Conservation (phyloP, 352 stramenopile species). For the Pythium apleroticum region DNA sequence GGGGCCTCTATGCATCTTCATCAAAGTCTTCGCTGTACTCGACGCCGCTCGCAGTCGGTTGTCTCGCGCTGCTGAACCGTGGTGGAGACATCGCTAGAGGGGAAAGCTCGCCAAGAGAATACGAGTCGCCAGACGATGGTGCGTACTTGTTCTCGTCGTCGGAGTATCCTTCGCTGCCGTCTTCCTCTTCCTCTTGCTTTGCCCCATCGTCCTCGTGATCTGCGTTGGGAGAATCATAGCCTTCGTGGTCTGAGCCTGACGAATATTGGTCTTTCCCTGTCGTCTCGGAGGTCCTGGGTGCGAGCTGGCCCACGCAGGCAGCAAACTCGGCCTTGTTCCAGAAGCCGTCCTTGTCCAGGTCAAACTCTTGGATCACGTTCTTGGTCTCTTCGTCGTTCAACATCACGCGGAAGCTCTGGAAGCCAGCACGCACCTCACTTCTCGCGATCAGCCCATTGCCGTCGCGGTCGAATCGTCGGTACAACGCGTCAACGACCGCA, state of each 20-base stretch:
- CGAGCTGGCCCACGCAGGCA: conserved; percentile 40
- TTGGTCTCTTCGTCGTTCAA: conserved; percentile 44
- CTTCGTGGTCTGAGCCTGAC: conserved; percentile 3
- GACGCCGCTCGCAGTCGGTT: conserved; percentile 20
- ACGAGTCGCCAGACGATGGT: not conserved
- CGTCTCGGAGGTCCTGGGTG: conserved; percentile 18
- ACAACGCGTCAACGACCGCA: conserved; percentile 36
- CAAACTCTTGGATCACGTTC: conserved; percentile 52
- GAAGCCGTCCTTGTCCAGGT: conserved; percentile 50
- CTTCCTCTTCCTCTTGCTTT: not conserved
- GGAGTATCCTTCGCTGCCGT: not conserved
- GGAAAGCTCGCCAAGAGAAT: conserved; percentile 21
- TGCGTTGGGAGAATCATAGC: conserved; percentile 6
- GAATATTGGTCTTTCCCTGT: not conserved
- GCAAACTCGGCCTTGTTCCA: conserved; percentile 55
- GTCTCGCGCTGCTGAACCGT: conserved; percentile 13
- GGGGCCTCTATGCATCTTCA: conserved; percentile 8
- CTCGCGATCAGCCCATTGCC: conserved; percentile 57
- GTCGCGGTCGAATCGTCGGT: conserved; percentile 55
- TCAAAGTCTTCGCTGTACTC: conserved; percentile 73
- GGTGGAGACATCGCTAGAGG: conserved; percentile 22
- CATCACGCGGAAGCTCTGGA: conserved; percentile 38
- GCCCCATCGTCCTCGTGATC: not conserved
- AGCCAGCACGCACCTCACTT: conserved; percentile 51
- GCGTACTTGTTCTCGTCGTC: conserved; percentile 1